Conservation (phyloP, 306 rosid genomes). For the Sophora flavescens region DNA sequence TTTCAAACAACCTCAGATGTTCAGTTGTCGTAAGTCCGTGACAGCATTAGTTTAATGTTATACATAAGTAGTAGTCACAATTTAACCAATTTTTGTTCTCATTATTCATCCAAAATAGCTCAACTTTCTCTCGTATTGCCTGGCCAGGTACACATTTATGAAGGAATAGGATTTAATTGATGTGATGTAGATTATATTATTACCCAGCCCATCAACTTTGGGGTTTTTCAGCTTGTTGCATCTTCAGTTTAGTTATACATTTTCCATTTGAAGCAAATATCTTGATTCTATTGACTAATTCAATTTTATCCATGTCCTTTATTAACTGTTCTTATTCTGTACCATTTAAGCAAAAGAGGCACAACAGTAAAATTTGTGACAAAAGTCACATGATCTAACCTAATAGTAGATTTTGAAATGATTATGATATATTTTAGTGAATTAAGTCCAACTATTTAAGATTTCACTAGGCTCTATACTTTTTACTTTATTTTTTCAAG, state of each 20-base stretch:
- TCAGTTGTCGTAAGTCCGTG: conserved; percentile 62
- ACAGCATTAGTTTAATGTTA: conserved; percentile 24
- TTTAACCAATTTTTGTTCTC: conserved; percentile 34
- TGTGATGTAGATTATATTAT: neutral
- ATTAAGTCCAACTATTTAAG: conserved; percentile 1
- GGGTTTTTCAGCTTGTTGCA: conserved; percentile 31
- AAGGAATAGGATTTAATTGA: conserved; percentile 19
- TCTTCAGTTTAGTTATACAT: conserved; percentile 7
- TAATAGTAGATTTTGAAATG: conserved; percentile 12
- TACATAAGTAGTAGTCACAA: conserved; percentile 20
- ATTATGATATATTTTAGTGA: neutral
- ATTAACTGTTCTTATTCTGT: conserved; percentile 4
- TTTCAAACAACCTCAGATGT: conserved; percentile 53
- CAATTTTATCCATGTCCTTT: neutral
- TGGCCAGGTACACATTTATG: conserved; percentile 8
- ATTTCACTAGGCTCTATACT: neutral
- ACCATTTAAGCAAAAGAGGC: neutral
- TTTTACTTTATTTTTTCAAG: neutral
- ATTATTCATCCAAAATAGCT: conserved; percentile 35
- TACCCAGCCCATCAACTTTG: neutral
- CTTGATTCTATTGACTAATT: neutral
- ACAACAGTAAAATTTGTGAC: neutral
- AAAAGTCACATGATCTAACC: neutral
- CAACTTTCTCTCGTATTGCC: neutral
- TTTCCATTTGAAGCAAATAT: conserved; percentile 30